A percentile compares a stretch with the other conserved stretches of the same genome.
Conservation (phyloP, 148 eudicot species). For the Simmondsia chinensis region DNA sequence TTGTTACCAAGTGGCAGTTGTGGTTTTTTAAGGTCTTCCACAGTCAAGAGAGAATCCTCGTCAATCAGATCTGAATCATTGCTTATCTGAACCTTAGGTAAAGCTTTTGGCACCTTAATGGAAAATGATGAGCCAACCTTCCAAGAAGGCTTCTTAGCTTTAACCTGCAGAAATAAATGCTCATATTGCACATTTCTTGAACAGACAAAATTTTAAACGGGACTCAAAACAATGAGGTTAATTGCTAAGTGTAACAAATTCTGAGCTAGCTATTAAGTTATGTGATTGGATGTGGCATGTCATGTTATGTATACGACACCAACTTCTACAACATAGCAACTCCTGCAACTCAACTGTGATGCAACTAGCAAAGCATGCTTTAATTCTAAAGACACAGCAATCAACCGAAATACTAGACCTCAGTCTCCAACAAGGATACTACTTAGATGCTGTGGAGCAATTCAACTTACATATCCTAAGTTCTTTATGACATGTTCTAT, state of each 20-base stretch:
- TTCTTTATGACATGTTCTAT: background rate
- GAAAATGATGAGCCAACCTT: slow-evolving; percentile 82
- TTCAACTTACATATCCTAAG: background rate
- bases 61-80: slow-evolving; percentile 87
- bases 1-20: slow-evolving; percentile 44
- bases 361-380: no score
- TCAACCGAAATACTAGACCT: no score
- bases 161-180: slow-evolving; percentile 22
- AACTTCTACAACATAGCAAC: no score
- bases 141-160: slow-evolving; percentile 80
- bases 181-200: no score
- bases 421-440: no score
- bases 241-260: background rate
- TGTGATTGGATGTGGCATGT: no score
- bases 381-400: no score
- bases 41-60: slow-evolving; percentile 83
- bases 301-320: no score
- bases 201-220: background rate
- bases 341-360: no score
- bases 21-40: slow-evolving; percentile 88
- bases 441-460: no score
- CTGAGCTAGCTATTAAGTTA: no score
- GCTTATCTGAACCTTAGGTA: slow-evolving; percentile 61
- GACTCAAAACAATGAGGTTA: background rate
- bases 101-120: slow-evolving; percentile 40